Conservation (phyloP, 345 rosid species). For the Mangifera indica region DNA sequence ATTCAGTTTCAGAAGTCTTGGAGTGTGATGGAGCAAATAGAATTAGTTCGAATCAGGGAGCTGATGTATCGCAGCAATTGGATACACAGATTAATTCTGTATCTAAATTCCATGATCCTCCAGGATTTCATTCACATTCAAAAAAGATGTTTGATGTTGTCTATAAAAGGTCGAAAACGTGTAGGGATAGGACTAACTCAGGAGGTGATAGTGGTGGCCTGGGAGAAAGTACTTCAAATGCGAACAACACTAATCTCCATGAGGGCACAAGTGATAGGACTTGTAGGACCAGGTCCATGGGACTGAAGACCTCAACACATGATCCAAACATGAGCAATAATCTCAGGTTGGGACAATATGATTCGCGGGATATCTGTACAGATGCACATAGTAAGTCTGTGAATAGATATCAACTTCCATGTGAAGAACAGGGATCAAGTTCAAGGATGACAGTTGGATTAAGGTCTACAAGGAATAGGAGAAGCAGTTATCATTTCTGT, state of each 20-base stretch:
- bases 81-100: slow-evolving; percentile 37
- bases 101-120: slow-evolving; percentile 31
- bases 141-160: slow-evolving; percentile 74
- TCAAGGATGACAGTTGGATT: slow-evolving; percentile 62
- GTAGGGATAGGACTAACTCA: slow-evolving; percentile 41
- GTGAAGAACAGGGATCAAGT: slow-evolving; percentile 63
- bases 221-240: slow-evolving; percentile 46
- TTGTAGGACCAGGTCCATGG: slow-evolving; percentile 35
- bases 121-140: slow-evolving; percentile 36
- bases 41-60: slow-evolving; percentile 28
- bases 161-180: slow-evolving; percentile 69
- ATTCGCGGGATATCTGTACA: slow-evolving; percentile 32
- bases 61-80: slow-evolving; percentile 32
- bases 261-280: slow-evolving; percentile 41
- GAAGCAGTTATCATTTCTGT: slow-evolving; percentile 52
- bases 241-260: slow-evolving; percentile 36
- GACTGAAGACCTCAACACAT: slow-evolving; percentile 29
- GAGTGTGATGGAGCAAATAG: slow-evolving; percentile 23
- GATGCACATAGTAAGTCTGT: slow-evolving; percentile 20
- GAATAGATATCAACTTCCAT: slow-evolving; percentile 44
- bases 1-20: too few species aligned
- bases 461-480: slow-evolving; percentile 86
- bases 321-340: slow-evolving; percentile 28
- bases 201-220: slow-evolving; percentile 38
- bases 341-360: slow-evolving; percentile 31